A percentile compares a stretch with the other conserved stretches of the same genome.
phyloP scores from a whole-genome alignment of 2,329 filamentous ascomycete species.

The Gremmenia infestans region DNA sequence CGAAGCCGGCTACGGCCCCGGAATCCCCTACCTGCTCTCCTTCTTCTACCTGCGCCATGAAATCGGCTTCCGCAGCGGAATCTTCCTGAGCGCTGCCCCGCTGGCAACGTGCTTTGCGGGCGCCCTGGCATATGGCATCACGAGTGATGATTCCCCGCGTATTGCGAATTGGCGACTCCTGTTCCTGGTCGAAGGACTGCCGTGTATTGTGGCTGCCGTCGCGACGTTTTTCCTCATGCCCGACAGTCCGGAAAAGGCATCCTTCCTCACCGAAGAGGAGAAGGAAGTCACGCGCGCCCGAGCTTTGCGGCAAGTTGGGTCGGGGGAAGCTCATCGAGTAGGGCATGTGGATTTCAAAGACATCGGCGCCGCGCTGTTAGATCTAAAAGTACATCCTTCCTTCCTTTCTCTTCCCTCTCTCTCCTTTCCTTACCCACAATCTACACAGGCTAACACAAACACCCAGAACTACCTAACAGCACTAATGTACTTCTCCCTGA shows the following conservation, averaged over 20 bases:
- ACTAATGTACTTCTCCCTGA: constrained; percentile 55
- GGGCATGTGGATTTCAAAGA: constrained; percentile 42
- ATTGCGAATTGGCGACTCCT: constrained; percentile 60
- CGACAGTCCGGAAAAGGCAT: constrained; percentile 47
- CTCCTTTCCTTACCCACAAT: no score
- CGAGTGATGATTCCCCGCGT: constrained; percentile 47
- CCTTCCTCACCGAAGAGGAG: constrained; percentile 41
- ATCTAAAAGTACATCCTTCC: constrained; percentile 35
- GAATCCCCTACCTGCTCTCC: constrained; percentile 38
- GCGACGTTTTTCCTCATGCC: constrained; percentile 51
- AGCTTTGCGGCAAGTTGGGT: constrained; percentile 48
- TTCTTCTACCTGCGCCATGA: constrained; percentile 50
- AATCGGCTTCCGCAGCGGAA: constrained; percentile 63
- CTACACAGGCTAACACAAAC: no score
- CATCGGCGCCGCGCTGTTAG: constrained; percentile 41
- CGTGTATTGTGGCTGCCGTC: constrained; percentile 49
- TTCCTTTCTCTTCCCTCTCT: not conserved
- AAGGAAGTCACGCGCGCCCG: constrained; percentile 49
- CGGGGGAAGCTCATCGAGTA: constrained; percentile 43
- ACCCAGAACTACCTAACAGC: constrained; percentile 23
- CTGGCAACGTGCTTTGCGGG: constrained; percentile 66
- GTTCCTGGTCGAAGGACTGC: constrained; percentile 61
- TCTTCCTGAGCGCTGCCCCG: constrained; percentile 62
- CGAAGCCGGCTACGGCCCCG: constrained; percentile 32
- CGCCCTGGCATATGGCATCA: constrained; percentile 64